These are phyloP conservation scores for Colletotrichum trifolii DNA, from an alignment of 2,329 filamentous ascomycete genomes.

Conservation along the genomic window DNA sequence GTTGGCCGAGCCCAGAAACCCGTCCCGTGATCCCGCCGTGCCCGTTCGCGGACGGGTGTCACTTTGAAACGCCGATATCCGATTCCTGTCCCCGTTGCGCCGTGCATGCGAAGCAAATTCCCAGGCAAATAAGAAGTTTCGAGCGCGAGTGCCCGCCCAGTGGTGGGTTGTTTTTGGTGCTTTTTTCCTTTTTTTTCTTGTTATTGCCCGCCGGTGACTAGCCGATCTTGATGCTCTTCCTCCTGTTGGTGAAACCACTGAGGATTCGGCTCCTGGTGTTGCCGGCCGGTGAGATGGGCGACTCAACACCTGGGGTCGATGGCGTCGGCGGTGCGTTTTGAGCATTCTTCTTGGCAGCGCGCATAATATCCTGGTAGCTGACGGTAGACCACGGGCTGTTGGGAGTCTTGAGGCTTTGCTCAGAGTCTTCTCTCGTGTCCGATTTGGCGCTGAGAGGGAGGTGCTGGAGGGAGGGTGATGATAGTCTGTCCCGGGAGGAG, in stretches of 20 bases:
- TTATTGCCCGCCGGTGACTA: constrained; percentile 19
- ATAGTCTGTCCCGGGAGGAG: constrained; percentile 49
- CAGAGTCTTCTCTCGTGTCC: constrained; percentile 45
- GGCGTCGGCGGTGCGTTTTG: constrained; percentile 37
- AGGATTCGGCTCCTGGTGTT: constrained; percentile 47
- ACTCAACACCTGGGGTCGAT: constrained; percentile 43
- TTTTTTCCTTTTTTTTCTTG: constrained; percentile 13
- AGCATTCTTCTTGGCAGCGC: constrained; percentile 55
- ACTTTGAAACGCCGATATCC: constrained; percentile 31
- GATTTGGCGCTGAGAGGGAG: constrained; percentile 49
- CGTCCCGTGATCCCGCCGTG: constrained; percentile 9
- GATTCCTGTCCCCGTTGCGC: constrained; percentile 28
- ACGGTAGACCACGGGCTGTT: constrained; percentile 45
- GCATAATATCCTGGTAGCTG: constrained; percentile 61
- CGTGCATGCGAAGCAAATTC: constrained; percentile 36
- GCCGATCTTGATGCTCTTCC: constrained; percentile 52
- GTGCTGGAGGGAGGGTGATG: constrained; percentile 37
- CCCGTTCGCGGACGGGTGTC: constrained; percentile 20
- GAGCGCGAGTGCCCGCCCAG: constrained; percentile 18
- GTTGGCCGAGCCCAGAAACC: constrained; percentile 16
- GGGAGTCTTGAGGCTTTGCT: constrained; percentile 40
- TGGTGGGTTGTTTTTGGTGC: constrained; percentile 16
- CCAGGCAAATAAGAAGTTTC: constrained; percentile 25
- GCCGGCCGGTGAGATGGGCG: constrained; percentile 40
- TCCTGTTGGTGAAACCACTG: constrained; percentile 49